Percentiles rank a stretch among this genome's conserved stretches.
Conservation (phyloP, 257 asterid species). For the Solanum chmielewskii region DNA sequence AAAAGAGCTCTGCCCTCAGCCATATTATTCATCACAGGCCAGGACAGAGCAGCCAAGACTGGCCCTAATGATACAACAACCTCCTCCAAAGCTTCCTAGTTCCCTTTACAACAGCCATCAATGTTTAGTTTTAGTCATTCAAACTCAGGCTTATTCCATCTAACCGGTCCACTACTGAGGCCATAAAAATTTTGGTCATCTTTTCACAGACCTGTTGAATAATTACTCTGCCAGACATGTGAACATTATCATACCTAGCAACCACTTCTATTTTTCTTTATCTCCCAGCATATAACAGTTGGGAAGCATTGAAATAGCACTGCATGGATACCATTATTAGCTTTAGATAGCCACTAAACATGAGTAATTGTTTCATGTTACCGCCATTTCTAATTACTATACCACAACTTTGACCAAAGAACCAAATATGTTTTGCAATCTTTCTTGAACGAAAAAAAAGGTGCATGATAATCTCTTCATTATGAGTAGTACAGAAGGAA, state of each 20-base stretch:
- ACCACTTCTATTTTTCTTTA: neutral
- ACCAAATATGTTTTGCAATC: neutral
- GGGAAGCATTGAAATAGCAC: neutral
- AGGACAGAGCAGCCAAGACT: neutral
- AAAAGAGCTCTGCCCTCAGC: neutral
- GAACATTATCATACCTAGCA: neutral
- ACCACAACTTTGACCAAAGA: neutral
- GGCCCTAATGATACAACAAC: neutral
- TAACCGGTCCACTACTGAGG: neutral
- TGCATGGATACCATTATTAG: neutral
- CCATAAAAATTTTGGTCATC: neutral
- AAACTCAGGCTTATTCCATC: neutral
- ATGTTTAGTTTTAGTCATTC: neutral
- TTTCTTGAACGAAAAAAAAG: neutral
- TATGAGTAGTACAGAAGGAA: neutral
- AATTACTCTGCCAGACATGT: neutral
- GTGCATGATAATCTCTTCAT: neutral
- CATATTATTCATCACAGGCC: neutral
- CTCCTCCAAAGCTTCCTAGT: neutral
- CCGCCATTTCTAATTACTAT: neutral
- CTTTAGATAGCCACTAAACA: neutral
- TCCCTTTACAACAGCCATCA: neutral
- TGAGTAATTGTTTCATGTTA: neutral
- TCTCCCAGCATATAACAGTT: neutral
- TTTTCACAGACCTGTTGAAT: neutral